These are phyloP conservation scores for Sergeia podlipaevii DNA, from an alignment of 208 protist species.

Conservation along the genomic window DNA sequence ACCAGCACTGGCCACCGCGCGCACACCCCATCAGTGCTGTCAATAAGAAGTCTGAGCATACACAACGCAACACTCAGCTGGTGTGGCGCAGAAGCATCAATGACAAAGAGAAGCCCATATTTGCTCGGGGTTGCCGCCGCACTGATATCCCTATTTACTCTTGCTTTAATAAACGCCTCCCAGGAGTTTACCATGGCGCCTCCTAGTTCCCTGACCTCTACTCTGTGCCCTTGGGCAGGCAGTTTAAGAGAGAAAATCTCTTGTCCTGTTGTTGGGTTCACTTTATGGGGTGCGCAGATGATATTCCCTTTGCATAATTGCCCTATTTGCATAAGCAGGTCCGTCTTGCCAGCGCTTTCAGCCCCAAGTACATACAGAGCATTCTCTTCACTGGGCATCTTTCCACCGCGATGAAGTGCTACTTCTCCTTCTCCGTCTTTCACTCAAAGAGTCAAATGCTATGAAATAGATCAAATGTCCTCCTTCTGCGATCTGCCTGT, in stretches of 20 bases:
- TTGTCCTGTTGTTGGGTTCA: conserved; percentile 63
- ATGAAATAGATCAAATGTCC: too few relatives aligned
- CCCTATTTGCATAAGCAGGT: conserved; percentile 50
- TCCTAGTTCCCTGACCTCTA: conserved; percentile 67
- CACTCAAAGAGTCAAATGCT: too few relatives aligned
- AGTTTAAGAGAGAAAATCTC: conserved; percentile 49
- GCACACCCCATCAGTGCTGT: conserved; percentile 23
- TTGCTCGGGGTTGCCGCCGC: background rate
- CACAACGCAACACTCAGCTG: conserved; percentile 37
- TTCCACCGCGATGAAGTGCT: too few relatives aligned
- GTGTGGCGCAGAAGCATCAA: conserved; percentile 60
- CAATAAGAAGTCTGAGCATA: conserved; percentile 32
- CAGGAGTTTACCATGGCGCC: conserved; percentile 49
- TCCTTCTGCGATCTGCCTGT: too few relatives aligned
- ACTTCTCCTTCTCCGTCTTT: background rate
- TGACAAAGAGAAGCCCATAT: conserved; percentile 57
- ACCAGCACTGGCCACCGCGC: conserved; percentile 50
- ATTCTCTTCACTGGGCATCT: background rate
- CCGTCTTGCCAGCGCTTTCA: conserved; percentile 64
- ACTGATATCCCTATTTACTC: conserved; percentile 17
- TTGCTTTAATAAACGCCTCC: conserved; percentile 57
- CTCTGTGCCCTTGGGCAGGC: conserved; percentile 13
- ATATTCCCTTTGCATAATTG: conserved; percentile 27
- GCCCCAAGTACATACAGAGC: conserved; percentile 69
- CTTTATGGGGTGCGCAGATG: conserved; percentile 12